Conservation (phyloP, 164 flowering plant genomes). For the Piper betle region DNA sequence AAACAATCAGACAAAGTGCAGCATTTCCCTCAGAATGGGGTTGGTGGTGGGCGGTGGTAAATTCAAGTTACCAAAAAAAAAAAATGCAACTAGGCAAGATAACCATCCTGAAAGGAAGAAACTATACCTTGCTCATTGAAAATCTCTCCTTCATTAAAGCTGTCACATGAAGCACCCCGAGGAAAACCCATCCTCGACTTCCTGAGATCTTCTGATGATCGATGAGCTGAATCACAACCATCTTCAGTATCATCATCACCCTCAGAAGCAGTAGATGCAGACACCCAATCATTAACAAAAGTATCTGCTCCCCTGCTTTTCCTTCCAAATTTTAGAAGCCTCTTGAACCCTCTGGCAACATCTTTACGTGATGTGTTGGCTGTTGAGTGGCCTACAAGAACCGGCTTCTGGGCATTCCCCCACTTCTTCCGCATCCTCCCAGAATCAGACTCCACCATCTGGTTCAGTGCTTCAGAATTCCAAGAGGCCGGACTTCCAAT, state of each 20-base stretch:
- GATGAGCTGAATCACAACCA: slow-evolving; percentile 66
- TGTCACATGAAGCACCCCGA: slow-evolving; percentile 56
- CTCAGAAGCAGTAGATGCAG: slow-evolving; percentile 91
- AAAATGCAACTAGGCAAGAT: neutral
- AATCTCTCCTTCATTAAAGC: slow-evolving; percentile 41
- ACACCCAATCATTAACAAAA: slow-evolving; percentile 69
- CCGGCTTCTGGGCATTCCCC: slow-evolving; percentile 84
- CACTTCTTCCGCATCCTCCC: slow-evolving; percentile 94
- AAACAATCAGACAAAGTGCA: neutral
- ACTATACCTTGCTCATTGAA: slow-evolving; percentile 31
- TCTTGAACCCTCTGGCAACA: slow-evolving; percentile 79
- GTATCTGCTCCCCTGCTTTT: slow-evolving; percentile 71
- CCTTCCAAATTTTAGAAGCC: slow-evolving; percentile 85
- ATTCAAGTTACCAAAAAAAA: neutral
- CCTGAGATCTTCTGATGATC: slow-evolving; percentile 80
- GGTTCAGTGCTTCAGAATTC: slow-evolving; percentile 59
- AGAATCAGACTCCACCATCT: slow-evolving; percentile 61
- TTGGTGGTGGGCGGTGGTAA: too few relatives aligned
- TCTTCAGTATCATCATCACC: slow-evolving; percentile 98
- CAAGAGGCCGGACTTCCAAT: slow-evolving; percentile 88
- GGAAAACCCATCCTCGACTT: slow-evolving; percentile 89
- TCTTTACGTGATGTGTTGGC: slow-evolving; percentile 66
- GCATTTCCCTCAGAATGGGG: too few relatives aligned
- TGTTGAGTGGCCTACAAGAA: slow-evolving; percentile 43
- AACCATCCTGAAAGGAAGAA: slow-evolving; percentile 3